phyloP scores from a whole-genome alignment of 202 grass and related monocot genomes.

The Hordeum pubiflorum region DNA sequence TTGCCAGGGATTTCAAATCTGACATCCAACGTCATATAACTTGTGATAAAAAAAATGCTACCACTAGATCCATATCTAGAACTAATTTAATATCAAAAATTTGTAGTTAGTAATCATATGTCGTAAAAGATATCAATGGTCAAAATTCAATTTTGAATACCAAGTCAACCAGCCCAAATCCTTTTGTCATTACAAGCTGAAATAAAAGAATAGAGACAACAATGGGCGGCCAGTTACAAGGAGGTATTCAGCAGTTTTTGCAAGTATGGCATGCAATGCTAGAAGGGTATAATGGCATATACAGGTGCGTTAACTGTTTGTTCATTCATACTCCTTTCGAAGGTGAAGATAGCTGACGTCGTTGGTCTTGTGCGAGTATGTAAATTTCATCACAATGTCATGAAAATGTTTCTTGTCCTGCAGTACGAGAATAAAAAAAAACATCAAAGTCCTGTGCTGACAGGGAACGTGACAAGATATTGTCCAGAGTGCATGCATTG shows the following conservation, averaged over 20 bases:
- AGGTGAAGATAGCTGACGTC: slow-evolving; percentile 42
- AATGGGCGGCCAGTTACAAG: neutral
- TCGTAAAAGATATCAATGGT: neutral
- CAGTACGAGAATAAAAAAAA: slow-evolving; percentile 24
- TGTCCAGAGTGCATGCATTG: neutral
- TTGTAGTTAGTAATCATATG: neutral
- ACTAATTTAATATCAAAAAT: too few relatives aligned
- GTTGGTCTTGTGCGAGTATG: slow-evolving; percentile 37
- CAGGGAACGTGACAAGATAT: too few relatives aligned
- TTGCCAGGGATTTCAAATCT: neutral
- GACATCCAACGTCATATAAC: neutral
- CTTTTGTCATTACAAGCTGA: neutral
- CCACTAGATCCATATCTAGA: neutral
- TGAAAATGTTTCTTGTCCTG: slow-evolving; percentile 61
- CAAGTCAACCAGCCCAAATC: neutral
- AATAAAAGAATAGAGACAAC: neutral
- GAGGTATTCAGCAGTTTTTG: slow-evolving; percentile 8
- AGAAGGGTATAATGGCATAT: slow-evolving; percentile 20
- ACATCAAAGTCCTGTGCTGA: neutral
- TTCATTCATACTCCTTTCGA: slow-evolving; percentile 39
- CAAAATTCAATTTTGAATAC: neutral
- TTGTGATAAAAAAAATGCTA: neutral
- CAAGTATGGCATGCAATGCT: neutral
- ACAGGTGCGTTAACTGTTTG: slow-evolving; percentile 10
- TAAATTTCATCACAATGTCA: slow-evolving; percentile 43